Percentiles rank a stretch among this genome's conserved stretches.
These are phyloP conservation scores for Leccinum sublutescens DNA, from an alignment of 768 basidiomycete species.

Conservation along the genomic window DNA sequence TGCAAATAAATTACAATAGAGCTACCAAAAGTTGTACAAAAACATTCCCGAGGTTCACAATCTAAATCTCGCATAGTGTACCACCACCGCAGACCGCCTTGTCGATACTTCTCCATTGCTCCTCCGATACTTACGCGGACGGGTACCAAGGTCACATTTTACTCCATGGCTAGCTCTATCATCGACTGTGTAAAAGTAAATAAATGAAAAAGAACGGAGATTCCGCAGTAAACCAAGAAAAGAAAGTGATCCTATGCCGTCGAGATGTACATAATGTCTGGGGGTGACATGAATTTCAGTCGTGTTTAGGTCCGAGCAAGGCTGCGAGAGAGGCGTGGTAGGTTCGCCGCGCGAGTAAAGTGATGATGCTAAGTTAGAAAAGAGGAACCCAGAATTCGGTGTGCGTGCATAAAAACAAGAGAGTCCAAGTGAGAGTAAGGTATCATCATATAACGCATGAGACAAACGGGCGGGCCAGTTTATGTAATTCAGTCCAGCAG, in stretches of 20 bases:
- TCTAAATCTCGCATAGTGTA: too few species aligned
- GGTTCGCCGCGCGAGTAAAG: background rate
- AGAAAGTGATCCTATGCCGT: background rate
- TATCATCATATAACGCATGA: slow-evolving; percentile 8
- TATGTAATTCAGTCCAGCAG: background rate
- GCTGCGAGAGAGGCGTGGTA: background rate
- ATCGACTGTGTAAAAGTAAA: background rate
- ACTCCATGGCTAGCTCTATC: background rate
- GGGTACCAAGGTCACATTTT: background rate
- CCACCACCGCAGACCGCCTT: too few species aligned
- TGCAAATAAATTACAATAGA: too few species aligned
- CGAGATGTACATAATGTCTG: background rate
- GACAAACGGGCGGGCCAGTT: background rate
- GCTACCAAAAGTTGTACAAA: too few species aligned
- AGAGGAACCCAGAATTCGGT: background rate
- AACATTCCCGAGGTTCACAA: too few species aligned
- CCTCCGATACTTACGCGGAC: too few species aligned
- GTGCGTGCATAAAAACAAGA: background rate
- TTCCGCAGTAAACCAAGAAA: background rate
- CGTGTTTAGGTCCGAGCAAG: background rate
- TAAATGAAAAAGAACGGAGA: background rate
- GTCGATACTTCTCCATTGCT: too few species aligned
- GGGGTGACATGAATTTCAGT: background rate
- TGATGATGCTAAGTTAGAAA: slow-evolving; percentile 11
- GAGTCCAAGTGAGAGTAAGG: slow-evolving; percentile 14